Conservation (phyloP, 2,329 filamentous ascomycete genomes). For the Aspergillus ochraceoroseus region DNA sequence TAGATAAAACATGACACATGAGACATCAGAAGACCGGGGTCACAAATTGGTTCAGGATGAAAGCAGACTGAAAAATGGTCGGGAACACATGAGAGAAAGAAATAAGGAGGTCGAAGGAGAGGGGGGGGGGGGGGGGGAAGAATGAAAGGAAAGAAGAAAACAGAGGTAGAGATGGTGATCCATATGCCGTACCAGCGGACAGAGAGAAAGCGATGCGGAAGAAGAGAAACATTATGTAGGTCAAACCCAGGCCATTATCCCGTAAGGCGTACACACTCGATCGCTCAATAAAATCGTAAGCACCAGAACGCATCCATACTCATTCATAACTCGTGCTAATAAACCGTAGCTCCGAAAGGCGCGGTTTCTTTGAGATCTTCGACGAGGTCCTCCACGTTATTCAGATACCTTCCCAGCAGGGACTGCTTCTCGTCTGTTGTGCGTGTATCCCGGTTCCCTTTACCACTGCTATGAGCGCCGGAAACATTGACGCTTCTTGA, state of each 20-base stretch:
- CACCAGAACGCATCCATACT: conserved; percentile 13
- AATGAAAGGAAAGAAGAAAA: conserved; percentile 14
- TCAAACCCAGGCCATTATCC: conserved; percentile 20
- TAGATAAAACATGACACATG: conserved; percentile 26
- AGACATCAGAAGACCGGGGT: conserved; percentile 25
- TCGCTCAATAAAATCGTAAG: conserved; percentile 21
- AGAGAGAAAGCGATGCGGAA: conserved; percentile 13
- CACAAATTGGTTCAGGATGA: too few relatives aligned
- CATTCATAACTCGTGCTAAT: conserved; percentile 24
- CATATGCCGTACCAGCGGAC: conserved; percentile 11
- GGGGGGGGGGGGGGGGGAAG: conserved; percentile 10
- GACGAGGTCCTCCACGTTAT: conserved; percentile 78
- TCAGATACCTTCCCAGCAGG: conserved; percentile 70
- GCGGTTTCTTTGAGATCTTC: conserved; percentile 75
- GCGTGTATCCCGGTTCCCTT: conserved; percentile 47
- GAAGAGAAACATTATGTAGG: conserved; percentile 14
- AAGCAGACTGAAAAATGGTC: conserved; percentile 8
- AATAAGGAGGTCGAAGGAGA: conserved; percentile 11
- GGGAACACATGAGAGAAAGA: conserved; percentile 13
- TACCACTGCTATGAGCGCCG: conserved; percentile 24
- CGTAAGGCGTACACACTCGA: conserved; percentile 19
- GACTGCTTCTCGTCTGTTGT: conserved; percentile 77
- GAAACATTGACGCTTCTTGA: conserved; percentile 37
- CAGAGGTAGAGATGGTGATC: conserved; percentile 6
- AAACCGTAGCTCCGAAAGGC: conserved; percentile 59